Evolutionary conservation across 2,329 filamentous ascomycete genomes (phyloP).

Genomic region (Penicillium psychrosexuale): DNA sequence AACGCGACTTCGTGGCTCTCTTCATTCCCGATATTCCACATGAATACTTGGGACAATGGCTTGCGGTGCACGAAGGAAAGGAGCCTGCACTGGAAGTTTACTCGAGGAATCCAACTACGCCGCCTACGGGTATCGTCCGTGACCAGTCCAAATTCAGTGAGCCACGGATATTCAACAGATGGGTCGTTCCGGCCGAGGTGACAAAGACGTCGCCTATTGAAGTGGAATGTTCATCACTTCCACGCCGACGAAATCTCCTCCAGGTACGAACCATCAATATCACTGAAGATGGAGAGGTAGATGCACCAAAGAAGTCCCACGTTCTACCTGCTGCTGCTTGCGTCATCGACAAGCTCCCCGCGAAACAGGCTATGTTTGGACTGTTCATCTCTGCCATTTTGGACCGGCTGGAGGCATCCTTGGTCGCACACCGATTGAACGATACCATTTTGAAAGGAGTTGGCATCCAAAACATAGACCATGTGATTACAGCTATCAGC

Average conservation of each 20-base stretch:
- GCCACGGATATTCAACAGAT: slow-evolving; percentile 25
- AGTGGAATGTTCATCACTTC: slow-evolving; percentile 29
- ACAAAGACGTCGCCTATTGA: slow-evolving; percentile 10
- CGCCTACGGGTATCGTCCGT: slow-evolving; percentile 26
- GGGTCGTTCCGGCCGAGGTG: slow-evolving; percentile 16
- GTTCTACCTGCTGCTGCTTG: slow-evolving; percentile 26
- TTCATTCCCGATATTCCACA: slow-evolving; percentile 26
- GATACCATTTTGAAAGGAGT: slow-evolving; percentile 54
- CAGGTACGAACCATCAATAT: slow-evolving; percentile 11
- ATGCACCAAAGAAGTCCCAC: slow-evolving; percentile 15
- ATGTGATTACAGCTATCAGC: slow-evolving; percentile 68
- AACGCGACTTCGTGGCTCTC: slow-evolving; percentile 27
- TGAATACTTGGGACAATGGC: slow-evolving; percentile 21
- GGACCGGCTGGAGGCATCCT: slow-evolving; percentile 62
- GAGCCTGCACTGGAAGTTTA: slow-evolving; percentile 25
- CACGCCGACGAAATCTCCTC: slow-evolving; percentile 29
- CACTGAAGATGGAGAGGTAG: slow-evolving; percentile 7
- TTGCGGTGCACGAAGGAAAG: slow-evolving; percentile 18
- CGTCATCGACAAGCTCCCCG: slow-evolving; percentile 45
- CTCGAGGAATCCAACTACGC: not conserved
- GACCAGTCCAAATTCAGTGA: slow-evolving; percentile 25
- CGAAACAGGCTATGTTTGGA: slow-evolving; percentile 48
- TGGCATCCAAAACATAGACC: slow-evolving; percentile 51
- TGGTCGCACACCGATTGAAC: slow-evolving; percentile 62
- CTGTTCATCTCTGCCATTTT: slow-evolving; percentile 70